A percentile compares a stretch with the other conserved stretches of the same genome.
These are phyloP conservation scores for Eimeria tenella DNA, from an alignment of 169 alveolate species.

Conservation along the genomic window DNA sequence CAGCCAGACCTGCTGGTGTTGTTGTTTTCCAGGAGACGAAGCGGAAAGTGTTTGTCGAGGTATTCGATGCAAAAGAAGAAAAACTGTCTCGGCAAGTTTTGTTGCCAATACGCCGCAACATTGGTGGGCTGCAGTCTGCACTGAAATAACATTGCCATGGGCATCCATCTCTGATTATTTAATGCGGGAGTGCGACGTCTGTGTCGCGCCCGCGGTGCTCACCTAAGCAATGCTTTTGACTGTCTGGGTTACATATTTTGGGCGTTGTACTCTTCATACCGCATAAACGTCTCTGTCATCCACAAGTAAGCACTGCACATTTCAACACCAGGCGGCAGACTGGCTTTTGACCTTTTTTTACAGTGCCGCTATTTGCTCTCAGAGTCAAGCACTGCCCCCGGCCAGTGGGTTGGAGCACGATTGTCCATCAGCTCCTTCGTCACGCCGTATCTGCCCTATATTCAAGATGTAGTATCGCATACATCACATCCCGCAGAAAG, in stretches of 20 bases:
- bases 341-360: too few relatives aligned
- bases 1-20: neutral
- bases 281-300: too few relatives aligned
- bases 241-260: too few relatives aligned
- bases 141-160: too few relatives aligned
- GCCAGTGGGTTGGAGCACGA: conserved; percentile 75
- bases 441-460: conserved; percentile 70
- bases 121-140: conserved; percentile 8
- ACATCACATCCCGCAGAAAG: neutral
- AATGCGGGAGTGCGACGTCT: too few relatives aligned
- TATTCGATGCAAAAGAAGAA: conserved; percentile 13
- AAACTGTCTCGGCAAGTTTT: conserved; percentile 28
- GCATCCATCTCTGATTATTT: too few relatives aligned
- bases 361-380: neutral
- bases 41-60: conserved; percentile 21
- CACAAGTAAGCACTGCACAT: too few relatives aligned
- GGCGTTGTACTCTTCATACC: too few relatives aligned
- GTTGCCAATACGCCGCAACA: conserved; percentile 40
- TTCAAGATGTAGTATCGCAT: conserved; percentile 12
- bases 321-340: too few relatives aligned
- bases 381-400: conserved; percentile 58
- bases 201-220: too few relatives aligned
- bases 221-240: too few relatives aligned
- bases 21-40: neutral
- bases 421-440: conserved; percentile 47